phyloP scores from a whole-genome alignment of 495 filamentous ascomycete species.

The Xylaria telfairii region DNA sequence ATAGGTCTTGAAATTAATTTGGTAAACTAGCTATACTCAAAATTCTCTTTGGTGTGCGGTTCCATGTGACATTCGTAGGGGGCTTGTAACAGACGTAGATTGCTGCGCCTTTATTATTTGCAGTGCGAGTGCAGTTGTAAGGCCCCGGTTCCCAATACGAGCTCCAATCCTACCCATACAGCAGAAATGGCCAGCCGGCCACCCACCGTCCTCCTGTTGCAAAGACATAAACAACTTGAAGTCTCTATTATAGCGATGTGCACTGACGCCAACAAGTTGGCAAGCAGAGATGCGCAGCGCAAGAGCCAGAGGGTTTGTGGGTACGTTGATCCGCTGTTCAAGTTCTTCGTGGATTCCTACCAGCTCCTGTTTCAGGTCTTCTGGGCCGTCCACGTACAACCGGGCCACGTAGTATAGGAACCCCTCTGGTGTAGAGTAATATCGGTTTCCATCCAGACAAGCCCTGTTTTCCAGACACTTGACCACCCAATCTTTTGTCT shows the following conservation, averaged over 20 bases:
- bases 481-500: constrained; percentile 28
- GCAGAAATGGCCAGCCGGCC: constrained; percentile 29
- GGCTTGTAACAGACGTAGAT: too few relatives aligned
- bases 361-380: neutral
- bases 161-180: constrained; percentile 7
- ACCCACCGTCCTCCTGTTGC: constrained; percentile 25
- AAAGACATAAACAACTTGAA: constrained; percentile 2
- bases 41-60: too few relatives aligned
- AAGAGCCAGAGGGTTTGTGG: constrained; percentile 20
- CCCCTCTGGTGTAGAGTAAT: constrained; percentile 28
- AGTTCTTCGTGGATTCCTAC: constrained; percentile 11
- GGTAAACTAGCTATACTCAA: too few relatives aligned
- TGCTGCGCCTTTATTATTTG: neutral
- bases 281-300: constrained; percentile 25
- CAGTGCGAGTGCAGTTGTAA: constrained; percentile 18
- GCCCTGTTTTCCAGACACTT: constrained; percentile 25
- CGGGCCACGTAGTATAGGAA: constrained; percentile 32
- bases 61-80: too few relatives aligned
- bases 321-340: constrained; percentile 4
- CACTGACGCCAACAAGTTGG: constrained; percentile 18
- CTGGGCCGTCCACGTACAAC: constrained; percentile 26
- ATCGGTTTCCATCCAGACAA: constrained; percentile 26
- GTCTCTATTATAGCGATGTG: constrained; percentile 5
- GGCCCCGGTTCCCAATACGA: constrained; percentile 27
- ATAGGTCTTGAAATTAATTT: too few relatives aligned